A percentile compares a stretch with the other conserved stretches of the same genome.
Conservation (phyloP, 495 filamentous ascomycete genomes). For the Trichocladium antarcticum region DNA sequence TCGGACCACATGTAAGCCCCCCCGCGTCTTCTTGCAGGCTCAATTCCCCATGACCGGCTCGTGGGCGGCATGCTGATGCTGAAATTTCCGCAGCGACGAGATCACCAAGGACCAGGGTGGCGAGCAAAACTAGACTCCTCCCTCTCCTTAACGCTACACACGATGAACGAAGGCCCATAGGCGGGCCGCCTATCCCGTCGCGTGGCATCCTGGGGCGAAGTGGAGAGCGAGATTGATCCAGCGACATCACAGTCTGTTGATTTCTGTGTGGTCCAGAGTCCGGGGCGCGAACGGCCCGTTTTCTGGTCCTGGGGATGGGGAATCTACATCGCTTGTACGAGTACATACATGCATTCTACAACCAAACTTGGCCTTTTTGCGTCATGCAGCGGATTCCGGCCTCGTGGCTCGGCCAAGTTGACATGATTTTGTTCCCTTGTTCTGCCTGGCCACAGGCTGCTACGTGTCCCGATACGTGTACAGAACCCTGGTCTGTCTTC, state of each 20-base stretch:
- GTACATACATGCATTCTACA: conserved; percentile 7
- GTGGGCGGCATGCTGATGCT: not conserved
- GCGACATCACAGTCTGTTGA: not conserved
- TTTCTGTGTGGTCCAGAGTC: not conserved
- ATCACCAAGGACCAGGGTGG: conserved; percentile 56
- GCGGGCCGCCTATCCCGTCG: too few species aligned
- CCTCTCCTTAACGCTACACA: not conserved
- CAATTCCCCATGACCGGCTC: not conserved
- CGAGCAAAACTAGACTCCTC: conserved; percentile 52
- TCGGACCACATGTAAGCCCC: conserved; percentile 66
- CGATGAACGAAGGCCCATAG: too few species aligned
- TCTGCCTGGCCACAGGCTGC: not conserved
- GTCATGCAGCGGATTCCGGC: not conserved
- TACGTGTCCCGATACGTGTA: not conserved
- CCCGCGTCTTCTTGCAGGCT: not conserved
- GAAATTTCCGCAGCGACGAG: conserved; percentile 44
- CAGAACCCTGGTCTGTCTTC: not conserved
- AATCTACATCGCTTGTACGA: conserved; percentile 14
- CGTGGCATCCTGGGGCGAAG: not conserved
- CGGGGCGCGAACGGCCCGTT: not conserved
- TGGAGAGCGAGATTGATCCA: not conserved
- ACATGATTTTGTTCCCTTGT: not conserved
- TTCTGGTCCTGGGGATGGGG: not conserved
- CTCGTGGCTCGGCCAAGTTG: not conserved
- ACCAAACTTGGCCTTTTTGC: not conserved